A percentile compares a stretch with the other conserved stretches of the same genome.
Evolutionary conservation across 1,284 basidiomycete genomes (phyloP).

Genomic region (Papiliotrema nemorosa): DNA sequence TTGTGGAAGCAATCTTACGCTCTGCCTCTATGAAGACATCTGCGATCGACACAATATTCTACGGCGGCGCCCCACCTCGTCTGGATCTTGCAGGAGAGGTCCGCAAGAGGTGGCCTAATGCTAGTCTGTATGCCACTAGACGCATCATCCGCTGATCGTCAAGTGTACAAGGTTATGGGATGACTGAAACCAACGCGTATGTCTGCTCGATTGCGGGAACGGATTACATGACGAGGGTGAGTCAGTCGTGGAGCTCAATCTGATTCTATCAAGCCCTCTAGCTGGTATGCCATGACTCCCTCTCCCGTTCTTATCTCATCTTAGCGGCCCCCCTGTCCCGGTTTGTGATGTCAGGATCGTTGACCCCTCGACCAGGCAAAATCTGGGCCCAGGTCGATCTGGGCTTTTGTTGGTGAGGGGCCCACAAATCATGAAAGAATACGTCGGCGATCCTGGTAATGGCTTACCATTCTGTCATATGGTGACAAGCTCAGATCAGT

Average conservation of each 20-base stretch:
- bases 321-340: constrained; percentile 34
- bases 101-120: constrained; percentile 30
- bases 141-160: constrained; percentile 1
- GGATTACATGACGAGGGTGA: constrained; percentile 37
- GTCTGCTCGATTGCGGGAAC: constrained; percentile 32
- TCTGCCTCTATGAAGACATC: constrained; percentile 27
- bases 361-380: constrained; percentile 23
- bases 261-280: constrained; percentile 24
- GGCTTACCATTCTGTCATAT: not conserved
- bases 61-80: constrained; percentile 43
- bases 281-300: constrained; percentile 25
- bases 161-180: constrained; percentile 42
- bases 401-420: constrained; percentile 38
- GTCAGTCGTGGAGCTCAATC: constrained; percentile 3
- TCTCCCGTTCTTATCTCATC: not conserved
- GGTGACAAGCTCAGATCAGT: constrained; percentile 10
- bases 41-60: constrained; percentile 36
- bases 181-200: constrained; percentile 44
- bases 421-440: constrained; percentile 43
- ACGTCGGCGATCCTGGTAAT: constrained; percentile 36
- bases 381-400: constrained; percentile 17
- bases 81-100: constrained; percentile 35
- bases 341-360: constrained; percentile 35
- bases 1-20: constrained; percentile 35
- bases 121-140: constrained; percentile 21